Base-by-base conservation (phyloP, 129 eudicot species). In the Sambucus nigra region DNA sequence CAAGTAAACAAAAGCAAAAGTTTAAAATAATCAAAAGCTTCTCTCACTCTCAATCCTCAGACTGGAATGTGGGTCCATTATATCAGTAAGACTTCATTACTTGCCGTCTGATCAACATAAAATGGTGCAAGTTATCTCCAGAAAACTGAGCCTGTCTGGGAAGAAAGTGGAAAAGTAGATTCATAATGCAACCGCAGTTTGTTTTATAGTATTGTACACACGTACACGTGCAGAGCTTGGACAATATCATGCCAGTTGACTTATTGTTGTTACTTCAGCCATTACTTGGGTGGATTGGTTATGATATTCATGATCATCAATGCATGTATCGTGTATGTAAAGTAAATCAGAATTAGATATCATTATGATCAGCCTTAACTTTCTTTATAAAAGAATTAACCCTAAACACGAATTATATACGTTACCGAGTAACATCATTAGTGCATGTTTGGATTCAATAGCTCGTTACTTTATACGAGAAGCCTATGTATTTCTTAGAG, bases 131-230 rank as follows among this genome's bases (percentile, higher is more conserved):
- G 47, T 25, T 62, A 38, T 49, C 31, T n/a, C 40, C 6, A 15
- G 20, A 6, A 15, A 42, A n/a, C 19, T 0, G 48, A 6, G 48
- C 20, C 5, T 42, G 33, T 33, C 13, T 7, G 49, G 38, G 64
- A 31, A 33, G 25, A 49, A 33, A 61, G 58, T 20, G 53, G 67
- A 8, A 50, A 21, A 5, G 38, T 29, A 24, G 47, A 47, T 31
- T 13, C 25, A 61, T 61, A 31, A 61, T 61, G 57, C 22, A 39
- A 47, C 23, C 32, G 33, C 35, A 61, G 57, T 15, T 32, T 46
- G 46, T 46, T 60, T 58, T 60, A 60, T 60, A 32, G 66, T 61
- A 61, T 47, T 53, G 57, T 38, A 59, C 57, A 49, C 25, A 33
- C 22, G 57, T 61, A 61, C 67, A 49, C 67, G 67, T 61, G 67